phyloP scores from a whole-genome alignment of 1,284 basidiomycete genomes.

The Austropuccinia psidii region DNA sequence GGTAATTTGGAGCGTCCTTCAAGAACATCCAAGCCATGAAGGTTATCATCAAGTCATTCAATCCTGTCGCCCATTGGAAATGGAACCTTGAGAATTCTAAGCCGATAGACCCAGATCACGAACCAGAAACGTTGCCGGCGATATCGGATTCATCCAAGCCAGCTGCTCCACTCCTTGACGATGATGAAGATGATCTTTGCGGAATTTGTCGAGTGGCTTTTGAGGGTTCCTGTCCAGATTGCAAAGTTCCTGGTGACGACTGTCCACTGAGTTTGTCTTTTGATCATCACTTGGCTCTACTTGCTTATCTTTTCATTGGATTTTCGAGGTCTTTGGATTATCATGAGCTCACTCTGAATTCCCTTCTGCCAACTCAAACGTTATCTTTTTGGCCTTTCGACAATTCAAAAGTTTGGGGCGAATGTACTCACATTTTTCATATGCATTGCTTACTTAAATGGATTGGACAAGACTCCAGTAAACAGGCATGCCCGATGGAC shows the following conservation, averaged over 20 bases:
- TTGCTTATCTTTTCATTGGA: not conserved
- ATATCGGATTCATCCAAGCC: constrained; percentile 27
- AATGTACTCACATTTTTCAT: constrained; percentile 71
- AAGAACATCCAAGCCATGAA: no score
- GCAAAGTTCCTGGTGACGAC: constrained; percentile 91
- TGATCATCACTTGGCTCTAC: not conserved
- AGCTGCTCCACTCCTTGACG: constrained; percentile 47
- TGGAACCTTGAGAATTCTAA: constrained; percentile 61
- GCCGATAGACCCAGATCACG: constrained; percentile 38
- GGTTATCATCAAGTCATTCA: constrained; percentile 68
- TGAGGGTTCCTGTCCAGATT: constrained; percentile 84
- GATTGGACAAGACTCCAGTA: constrained; percentile 75
- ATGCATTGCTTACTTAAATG: constrained; percentile 74
- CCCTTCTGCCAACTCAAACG: no score
- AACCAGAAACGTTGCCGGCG: not conserved
- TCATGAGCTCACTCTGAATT: constrained; percentile 7
- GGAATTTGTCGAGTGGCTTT: constrained; percentile 86
- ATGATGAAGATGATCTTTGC: constrained; percentile 77
- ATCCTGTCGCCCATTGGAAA: constrained; percentile 75
- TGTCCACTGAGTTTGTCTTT: constrained; percentile 74
- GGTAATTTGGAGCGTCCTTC: no score
- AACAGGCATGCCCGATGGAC: constrained; percentile 91
- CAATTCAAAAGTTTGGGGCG: constrained; percentile 69
- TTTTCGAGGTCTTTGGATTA: not conserved
- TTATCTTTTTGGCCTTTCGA: not conserved